Base-by-base conservation (phyloP, 257 asterid species). In the Plantago elongata region DNA sequence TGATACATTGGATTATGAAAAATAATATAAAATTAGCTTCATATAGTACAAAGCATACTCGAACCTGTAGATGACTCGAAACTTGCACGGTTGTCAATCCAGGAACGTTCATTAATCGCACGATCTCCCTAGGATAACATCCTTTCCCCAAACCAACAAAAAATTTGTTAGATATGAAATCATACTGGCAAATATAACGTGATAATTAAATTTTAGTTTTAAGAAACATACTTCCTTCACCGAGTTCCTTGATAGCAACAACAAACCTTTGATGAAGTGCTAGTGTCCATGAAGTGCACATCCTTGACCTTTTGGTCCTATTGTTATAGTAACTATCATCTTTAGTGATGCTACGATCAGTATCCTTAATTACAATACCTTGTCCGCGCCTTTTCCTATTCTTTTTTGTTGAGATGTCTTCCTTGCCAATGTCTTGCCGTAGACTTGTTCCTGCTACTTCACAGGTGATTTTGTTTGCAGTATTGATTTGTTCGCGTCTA, bases 1-100 rank as follows among this genome's bases (percentile, higher is more conserved):
- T 11, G 9, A 47, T 61, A 10, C 9, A 9, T n/a, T 14, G n/a
- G 1, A 13, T 62, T 12, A 54, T 67, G 79, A 78, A 76, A 79
- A 3, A 76, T 80, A 71, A n/a, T 70, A 80, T 11, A 80, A 74
- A 1, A 78, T 22, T 80, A 37, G 74, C 80, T 17, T 6, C 13
- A 13, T 45, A 15, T 60, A 11, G 30, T 7, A n/a, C n/a, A n/a
- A n/a, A n/a, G n/a, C n/a, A n/a, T n/a, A n/a, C n/a, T 15, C 66
- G 7, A 51, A 80, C 83, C 83, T 80, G 86, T 2, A 80, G 83
- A 74, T 80, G 86, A 9, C 83, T 80, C 0, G 81, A 83, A 38
- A 80, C 83, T 64, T 77, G 79, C 86, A 80, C 66, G 67, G 81
- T 77, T 2, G 86, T 77, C 9, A 80, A 78, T 0, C 75, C 75